phyloP scores from a whole-genome alignment of 352 stramenopile genomes.

The Globisporangium perplexum region DNA sequence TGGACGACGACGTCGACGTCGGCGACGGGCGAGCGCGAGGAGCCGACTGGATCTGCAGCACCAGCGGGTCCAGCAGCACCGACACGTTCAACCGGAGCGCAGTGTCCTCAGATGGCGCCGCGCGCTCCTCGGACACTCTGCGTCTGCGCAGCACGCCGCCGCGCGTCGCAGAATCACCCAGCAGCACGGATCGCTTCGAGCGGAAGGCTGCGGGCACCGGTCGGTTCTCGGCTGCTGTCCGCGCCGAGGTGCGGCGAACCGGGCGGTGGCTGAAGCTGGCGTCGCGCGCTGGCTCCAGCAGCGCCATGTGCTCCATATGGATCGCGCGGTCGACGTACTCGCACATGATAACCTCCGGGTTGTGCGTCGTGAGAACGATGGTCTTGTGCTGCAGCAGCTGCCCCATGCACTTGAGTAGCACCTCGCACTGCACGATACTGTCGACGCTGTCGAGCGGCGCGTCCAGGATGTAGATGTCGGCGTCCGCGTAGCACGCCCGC shows the following conservation, averaged over 20 bases:
- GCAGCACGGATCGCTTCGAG: slow-evolving; percentile 9
- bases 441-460: slow-evolving; percentile 51
- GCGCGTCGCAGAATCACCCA: slow-evolving; percentile 6
- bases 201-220: neutral
- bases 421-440: slow-evolving; percentile 49
- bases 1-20: slow-evolving; percentile 2
- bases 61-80: slow-evolving; percentile 15
- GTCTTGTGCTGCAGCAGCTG: slow-evolving; percentile 47
- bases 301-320: slow-evolving; percentile 23
- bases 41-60: slow-evolving; percentile 19
- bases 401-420: slow-evolving; percentile 52
- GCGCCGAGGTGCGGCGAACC: slow-evolving; percentile 14
- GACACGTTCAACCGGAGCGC: slow-evolving; percentile 14
- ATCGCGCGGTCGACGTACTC: slow-evolving; percentile 36
- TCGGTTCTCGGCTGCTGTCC: slow-evolving; percentile 2
- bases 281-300: slow-evolving; percentile 11
- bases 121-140: neutral
- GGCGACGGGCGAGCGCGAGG: neutral
- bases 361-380: slow-evolving; percentile 48
- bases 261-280: slow-evolving; percentile 5
- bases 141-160: slow-evolving; percentile 1
- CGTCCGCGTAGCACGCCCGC: slow-evolving; percentile 47
- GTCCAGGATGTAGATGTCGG: slow-evolving; percentile 47
- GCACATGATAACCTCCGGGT: slow-evolving; percentile 39
- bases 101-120: too few relatives aligned